phyloP scores from a whole-genome alignment of 2,329 filamentous ascomycete species.

The Fusarium udum region DNA sequence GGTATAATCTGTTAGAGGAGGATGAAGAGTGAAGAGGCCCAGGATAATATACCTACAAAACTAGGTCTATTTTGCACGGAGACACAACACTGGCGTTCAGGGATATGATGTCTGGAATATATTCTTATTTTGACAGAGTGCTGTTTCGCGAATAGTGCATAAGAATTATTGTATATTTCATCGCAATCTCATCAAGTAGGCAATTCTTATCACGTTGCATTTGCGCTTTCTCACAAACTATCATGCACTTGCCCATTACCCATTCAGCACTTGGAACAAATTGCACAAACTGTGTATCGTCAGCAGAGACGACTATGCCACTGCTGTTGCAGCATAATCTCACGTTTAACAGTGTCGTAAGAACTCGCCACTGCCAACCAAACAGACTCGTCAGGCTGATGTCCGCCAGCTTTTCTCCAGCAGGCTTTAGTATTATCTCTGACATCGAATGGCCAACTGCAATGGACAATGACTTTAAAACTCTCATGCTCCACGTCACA shows the following conservation, averaged over 20 bases:
- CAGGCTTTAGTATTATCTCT: neutral
- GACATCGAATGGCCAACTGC: neutral
- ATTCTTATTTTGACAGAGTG: too few relatives aligned
- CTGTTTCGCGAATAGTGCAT: too few relatives aligned
- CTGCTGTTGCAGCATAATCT: neutral
- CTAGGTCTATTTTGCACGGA: too few relatives aligned
- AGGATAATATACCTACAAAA: neutral
- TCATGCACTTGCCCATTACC: too few relatives aligned
- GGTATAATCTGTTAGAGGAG: conserved; percentile 58
- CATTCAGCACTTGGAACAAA: neutral
- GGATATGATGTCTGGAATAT: too few relatives aligned
- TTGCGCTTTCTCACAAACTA: too few relatives aligned
- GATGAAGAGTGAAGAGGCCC: neutral
- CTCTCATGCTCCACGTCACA: neutral
- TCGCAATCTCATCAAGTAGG: too few relatives aligned
- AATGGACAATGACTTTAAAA: neutral
- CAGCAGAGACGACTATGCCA: neutral
- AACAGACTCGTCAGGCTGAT: neutral
- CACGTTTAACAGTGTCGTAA: neutral
- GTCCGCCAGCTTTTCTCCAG: neutral
- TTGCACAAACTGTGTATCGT: too few relatives aligned
- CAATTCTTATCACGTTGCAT: too few relatives aligned
- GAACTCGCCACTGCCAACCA: neutral
- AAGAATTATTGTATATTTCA: too few relatives aligned
- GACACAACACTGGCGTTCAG: too few relatives aligned